A percentile compares a stretch with the other conserved stretches of the same genome.
phyloP scores from a whole-genome alignment of 78 protist genomes.

The Paulinella micropora region DNA sequence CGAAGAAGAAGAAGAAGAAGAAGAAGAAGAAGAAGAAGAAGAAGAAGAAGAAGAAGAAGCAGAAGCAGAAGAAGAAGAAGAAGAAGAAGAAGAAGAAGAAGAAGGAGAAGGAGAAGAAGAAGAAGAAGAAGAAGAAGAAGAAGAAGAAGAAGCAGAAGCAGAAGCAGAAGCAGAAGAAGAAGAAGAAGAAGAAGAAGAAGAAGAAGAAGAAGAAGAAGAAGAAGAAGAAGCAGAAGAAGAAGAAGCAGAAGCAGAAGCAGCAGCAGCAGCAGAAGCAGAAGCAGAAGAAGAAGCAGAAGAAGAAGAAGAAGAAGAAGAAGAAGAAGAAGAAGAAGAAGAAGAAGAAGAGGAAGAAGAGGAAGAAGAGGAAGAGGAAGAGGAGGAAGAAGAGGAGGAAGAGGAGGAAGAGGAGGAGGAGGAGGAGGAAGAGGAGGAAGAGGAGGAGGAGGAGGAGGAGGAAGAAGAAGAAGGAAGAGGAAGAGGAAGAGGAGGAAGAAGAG shows the following conservation, averaged over 20 bases:
- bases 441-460: neutral
- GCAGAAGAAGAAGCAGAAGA: too few species aligned
- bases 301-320: neutral
- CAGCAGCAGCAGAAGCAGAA: too few species aligned
- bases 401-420: neutral
- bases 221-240: too few species aligned
- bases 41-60: neutral
- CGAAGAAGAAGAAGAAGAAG: neutral
- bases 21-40: neutral
- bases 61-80: too few species aligned
- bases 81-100: neutral
- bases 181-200: neutral
- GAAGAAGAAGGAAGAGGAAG: neutral
- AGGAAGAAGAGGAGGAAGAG: neutral
- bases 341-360: neutral
- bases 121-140: neutral
- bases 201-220: neutral
- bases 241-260: too few species aligned
- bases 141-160: too few species aligned
- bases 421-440: neutral
- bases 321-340: neutral
- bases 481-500: neutral
- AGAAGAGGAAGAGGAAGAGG: neutral
- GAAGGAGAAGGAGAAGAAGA: neutral
- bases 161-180: too few species aligned